Percentiles rank a stretch among this genome's conserved stretches.
phyloP scores from a whole-genome alignment of 2,329 filamentous ascomycete species.

The Ceratocystis variospora region DNA sequence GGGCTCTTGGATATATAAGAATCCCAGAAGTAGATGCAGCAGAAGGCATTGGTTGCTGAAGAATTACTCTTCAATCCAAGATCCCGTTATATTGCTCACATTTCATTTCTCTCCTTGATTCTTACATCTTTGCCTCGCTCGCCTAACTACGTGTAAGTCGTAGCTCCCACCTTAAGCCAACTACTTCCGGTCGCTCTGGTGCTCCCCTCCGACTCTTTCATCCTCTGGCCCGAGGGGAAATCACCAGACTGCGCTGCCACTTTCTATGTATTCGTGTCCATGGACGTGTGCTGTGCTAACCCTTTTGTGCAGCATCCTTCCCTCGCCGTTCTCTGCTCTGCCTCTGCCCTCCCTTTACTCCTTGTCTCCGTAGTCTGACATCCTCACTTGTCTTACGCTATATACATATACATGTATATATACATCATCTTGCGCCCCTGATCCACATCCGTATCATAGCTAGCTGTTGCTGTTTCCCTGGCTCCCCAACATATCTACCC shows the following conservation, averaged over 20 bases:
- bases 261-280: neutral
- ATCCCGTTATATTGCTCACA: neutral
- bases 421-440: neutral
- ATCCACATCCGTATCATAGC: neutral
- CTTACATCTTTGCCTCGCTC: neutral
- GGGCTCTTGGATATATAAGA: too few relatives aligned
- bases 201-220: neutral
- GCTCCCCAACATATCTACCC: neutral
- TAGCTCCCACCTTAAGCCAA: neutral
- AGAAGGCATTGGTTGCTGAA: too few relatives aligned
- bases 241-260: neutral
- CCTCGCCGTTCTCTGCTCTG: neutral
- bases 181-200: neutral
- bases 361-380: neutral
- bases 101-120: neutral
- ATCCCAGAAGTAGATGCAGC: too few relatives aligned
- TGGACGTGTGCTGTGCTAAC: neutral
- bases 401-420: slow-evolving; percentile 8
- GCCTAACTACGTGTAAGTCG: neutral
- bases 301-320: neutral
- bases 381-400: neutral
- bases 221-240: slow-evolving; percentile 9
- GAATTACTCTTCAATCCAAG: neutral
- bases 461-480: neutral
- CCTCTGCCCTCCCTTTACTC: neutral